These are phyloP conservation scores for Carallia pectinifolia DNA, from an alignment of 345 rosid species.

Conservation along the genomic window DNA sequence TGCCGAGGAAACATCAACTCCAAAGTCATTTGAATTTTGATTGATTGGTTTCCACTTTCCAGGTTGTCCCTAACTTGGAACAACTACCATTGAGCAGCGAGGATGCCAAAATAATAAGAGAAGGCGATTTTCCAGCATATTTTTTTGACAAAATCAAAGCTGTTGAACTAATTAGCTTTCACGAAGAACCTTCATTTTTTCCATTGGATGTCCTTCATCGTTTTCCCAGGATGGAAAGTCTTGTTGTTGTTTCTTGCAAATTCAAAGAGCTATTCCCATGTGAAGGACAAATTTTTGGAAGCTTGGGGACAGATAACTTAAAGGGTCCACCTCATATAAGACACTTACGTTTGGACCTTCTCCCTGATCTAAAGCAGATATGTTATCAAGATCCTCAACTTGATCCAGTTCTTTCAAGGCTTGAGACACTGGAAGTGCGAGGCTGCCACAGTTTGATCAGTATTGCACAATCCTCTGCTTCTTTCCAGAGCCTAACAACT, in stretches of 20 bases:
- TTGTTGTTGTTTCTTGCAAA: not conserved
- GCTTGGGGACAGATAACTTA: not conserved
- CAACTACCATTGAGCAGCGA: not conserved
- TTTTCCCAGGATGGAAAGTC: not conserved
- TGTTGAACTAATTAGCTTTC: not conserved
- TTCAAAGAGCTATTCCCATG: not conserved
- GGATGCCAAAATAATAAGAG: no score
- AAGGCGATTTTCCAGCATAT: no score
- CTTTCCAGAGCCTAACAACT: not conserved
- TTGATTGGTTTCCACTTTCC: not conserved
- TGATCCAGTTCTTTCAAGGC: not conserved
- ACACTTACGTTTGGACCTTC: not conserved
- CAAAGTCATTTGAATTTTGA: no score
- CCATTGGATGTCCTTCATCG: not conserved
- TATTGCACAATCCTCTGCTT: constrained; percentile 4
- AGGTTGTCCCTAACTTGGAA: constrained; percentile 1
- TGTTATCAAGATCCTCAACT: not conserved
- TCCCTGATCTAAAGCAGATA: not conserved
- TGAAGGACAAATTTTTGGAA: not conserved
- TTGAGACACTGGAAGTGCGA: not conserved
- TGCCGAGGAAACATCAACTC: no score
- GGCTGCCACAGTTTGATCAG: not conserved
- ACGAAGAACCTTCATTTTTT: not conserved
- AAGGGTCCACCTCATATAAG: not conserved
- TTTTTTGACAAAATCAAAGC: not conserved